Conservation (phyloP, 164 flowering plant genomes). For the Vitis riparia region DNA sequence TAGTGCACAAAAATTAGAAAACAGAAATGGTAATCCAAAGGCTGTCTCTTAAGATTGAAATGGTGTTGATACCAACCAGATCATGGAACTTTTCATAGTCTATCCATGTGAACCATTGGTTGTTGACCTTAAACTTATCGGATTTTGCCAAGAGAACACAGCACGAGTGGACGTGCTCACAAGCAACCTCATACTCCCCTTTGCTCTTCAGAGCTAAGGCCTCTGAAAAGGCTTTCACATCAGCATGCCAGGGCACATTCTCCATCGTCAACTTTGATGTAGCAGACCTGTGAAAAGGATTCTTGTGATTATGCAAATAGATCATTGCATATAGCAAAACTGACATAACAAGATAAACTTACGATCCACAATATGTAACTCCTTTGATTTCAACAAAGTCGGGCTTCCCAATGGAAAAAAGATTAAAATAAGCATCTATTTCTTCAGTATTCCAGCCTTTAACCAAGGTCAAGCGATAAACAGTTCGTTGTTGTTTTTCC, state of each 20-base stretch:
- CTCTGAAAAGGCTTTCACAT: constrained; percentile 92
- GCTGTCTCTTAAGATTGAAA: neutral
- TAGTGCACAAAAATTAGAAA: neutral
- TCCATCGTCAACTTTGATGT: constrained; percentile 99
- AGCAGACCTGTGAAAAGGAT: constrained; percentile 57
- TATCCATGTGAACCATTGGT: constrained; percentile 97
- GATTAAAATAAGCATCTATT: constrained; percentile 74
- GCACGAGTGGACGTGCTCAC: constrained; percentile 96
- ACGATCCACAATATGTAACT: constrained; percentile 98
- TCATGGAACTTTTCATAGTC: constrained; percentile 96
- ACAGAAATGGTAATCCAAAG: neutral
- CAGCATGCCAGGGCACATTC: constrained; percentile 98
- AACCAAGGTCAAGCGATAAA: constrained; percentile 87
- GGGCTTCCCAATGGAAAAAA: constrained; percentile 78
- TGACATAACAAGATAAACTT: constrained; percentile 30
- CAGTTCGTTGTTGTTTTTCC: constrained; percentile 89
- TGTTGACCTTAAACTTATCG: constrained; percentile 77
- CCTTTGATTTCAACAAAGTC: constrained; percentile 98
- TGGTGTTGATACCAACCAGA: constrained; percentile 52
- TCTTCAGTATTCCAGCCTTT: constrained; percentile 99
- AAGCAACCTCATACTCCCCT: constrained; percentile 93
- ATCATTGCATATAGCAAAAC: constrained; percentile 1
- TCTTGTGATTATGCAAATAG: neutral
- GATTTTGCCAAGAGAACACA: constrained; percentile 93
- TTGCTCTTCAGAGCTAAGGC: constrained; percentile 74